phyloP scores from a whole-genome alignment of 768 basidiomycete species.

The Phaeolepiota aurea region DNA sequence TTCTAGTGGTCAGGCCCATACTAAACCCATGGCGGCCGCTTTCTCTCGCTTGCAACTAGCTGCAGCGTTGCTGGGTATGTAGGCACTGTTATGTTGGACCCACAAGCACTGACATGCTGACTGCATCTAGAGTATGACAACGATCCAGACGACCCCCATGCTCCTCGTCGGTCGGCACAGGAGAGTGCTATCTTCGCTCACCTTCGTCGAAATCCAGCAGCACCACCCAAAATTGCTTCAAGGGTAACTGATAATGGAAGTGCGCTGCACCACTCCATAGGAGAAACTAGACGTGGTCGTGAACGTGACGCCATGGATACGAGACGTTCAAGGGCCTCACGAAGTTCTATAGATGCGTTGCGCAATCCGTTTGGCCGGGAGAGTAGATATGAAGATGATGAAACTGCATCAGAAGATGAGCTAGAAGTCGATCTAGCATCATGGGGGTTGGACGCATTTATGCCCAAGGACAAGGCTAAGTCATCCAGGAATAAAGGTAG shows the following conservation, averaged over 20 bases:
- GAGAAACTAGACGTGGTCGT: constrained; percentile 37
- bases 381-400: constrained; percentile 45
- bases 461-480: constrained; percentile 56
- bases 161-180: constrained; percentile 56
- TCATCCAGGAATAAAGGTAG: constrained; percentile 34
- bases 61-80: constrained; percentile 74
- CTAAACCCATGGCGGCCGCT: constrained; percentile 33
- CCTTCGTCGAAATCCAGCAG: constrained; percentile 48
- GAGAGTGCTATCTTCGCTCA: constrained; percentile 86
- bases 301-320: constrained; percentile 40
- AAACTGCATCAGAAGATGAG: constrained; percentile 40
- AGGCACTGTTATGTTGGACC: no score
- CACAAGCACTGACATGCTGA: constrained; percentile 2
- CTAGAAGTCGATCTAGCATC: constrained; percentile 75
- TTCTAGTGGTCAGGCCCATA: no score
- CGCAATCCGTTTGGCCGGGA: constrained; percentile 72
- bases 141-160: constrained; percentile 60
- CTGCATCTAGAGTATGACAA: constrained; percentile 79
- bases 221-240: constrained; percentile 30
- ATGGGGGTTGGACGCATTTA: constrained; percentile 77
- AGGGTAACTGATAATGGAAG: constrained; percentile 63
- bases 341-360: constrained; percentile 52
- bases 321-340: constrained; percentile 44
- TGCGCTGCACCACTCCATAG: constrained; percentile 53
- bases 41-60: constrained; percentile 86